Percentiles rank a stretch among this genome's conserved stretches.
Conservation (phyloP, 192 early-diverging fungal species). For the Entomortierella chlamydospora region DNA sequence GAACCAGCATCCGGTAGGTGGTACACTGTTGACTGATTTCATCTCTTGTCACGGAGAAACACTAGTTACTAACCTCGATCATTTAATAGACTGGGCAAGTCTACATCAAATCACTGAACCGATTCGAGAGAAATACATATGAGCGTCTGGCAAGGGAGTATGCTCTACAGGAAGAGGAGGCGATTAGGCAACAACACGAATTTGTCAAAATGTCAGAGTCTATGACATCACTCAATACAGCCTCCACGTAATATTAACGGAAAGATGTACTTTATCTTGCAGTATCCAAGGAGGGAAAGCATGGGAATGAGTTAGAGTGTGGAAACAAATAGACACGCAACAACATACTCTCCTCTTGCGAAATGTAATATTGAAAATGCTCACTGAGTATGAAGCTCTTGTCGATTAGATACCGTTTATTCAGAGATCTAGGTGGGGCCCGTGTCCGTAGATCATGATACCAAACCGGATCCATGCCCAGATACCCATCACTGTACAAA, state of each 20-base stretch:
- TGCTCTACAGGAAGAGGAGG: constrained; percentile 13
- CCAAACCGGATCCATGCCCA: constrained; percentile 74
- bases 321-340: too few species aligned
- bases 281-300: too few species aligned
- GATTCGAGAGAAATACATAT: constrained; percentile 44
- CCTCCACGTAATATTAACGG: too few species aligned
- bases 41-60: neutral
- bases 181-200: constrained; percentile 23
- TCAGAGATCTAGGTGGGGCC: too few species aligned
- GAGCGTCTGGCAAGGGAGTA: constrained; percentile 43
- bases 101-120: constrained; percentile 41
- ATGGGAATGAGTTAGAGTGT: too few species aligned
- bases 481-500: constrained; percentile 83
- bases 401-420: too few species aligned
- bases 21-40: too few species aligned
- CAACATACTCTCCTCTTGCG: too few species aligned
- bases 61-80: too few species aligned
- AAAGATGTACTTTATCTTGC: too few species aligned
- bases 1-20: constrained; percentile 71
- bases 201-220: constrained; percentile 20
- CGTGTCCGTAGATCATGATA: constrained; percentile 15
- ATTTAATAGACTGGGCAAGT: constrained; percentile 33
- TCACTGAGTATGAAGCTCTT: too few species aligned
- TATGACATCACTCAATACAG: constrained; percentile 17
- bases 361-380: too few species aligned